Evolutionary conservation across 495 filamentous ascomycete species (phyloP).

Genomic region (Aspergillus saccharolyticus): DNA sequence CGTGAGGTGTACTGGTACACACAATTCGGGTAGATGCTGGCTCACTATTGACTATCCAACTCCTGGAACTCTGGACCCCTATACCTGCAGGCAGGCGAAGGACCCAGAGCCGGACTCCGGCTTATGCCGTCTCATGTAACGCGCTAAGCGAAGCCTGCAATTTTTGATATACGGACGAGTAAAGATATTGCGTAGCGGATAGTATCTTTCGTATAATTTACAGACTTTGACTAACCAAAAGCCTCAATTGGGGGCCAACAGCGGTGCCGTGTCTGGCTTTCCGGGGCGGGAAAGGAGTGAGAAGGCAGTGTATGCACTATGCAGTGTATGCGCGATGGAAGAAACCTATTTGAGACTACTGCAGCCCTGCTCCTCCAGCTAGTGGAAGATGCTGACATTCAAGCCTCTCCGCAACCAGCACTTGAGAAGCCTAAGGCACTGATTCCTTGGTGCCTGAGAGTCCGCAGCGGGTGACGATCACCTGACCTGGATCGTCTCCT

Average conservation of each 20-base stretch:
- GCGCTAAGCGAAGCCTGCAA: not conserved
- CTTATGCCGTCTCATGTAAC: not conserved
- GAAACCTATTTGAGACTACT: not conserved
- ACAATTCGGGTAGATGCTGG: not conserved
- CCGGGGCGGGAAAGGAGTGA: not conserved
- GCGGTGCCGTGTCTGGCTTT: not conserved
- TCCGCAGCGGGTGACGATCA: not conserved
- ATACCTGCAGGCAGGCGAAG: not conserved
- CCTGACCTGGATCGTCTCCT: not conserved
- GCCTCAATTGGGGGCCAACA: not conserved
- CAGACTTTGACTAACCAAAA: not conserved
- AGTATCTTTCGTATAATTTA: not conserved
- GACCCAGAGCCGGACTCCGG: not conserved
- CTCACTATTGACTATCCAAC: not conserved
- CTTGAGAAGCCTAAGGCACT: not conserved
- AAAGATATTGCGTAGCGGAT: not conserved
- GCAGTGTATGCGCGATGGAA: not conserved
- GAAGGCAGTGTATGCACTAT: not conserved
- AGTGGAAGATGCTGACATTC: not conserved
- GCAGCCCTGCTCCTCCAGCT: not conserved
- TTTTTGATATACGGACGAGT: not conserved
- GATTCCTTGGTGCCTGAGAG: not conserved
- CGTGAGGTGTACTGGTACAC: not conserved
- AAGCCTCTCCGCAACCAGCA: not conserved
- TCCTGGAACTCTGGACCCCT: not conserved